Evolutionary conservation across 1,284 basidiomycete genomes (phyloP).

Genomic region (Moniliella sp.): DNA sequence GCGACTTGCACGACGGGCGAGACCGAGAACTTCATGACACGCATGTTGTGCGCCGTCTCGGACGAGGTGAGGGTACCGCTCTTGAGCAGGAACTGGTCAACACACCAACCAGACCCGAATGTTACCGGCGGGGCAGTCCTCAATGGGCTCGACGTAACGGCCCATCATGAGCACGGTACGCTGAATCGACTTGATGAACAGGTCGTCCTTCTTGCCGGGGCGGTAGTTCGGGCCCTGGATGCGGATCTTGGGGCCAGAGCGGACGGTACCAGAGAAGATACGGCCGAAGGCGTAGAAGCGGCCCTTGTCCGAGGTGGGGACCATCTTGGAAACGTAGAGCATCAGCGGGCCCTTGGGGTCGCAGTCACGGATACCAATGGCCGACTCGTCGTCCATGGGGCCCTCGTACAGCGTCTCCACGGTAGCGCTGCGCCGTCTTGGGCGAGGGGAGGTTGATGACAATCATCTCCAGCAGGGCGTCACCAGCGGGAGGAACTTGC

Average conservation of each 20-base stretch:
- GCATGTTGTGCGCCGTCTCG: conserved; percentile 99
- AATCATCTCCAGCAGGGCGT: conserved; percentile 98
- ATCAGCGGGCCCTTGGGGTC: conserved; percentile 90
- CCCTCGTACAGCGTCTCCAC: conserved; percentile 99
- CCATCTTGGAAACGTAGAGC: conserved; percentile 99
- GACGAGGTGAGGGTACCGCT: conserved; percentile 84
- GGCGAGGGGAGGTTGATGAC: conserved; percentile 86
- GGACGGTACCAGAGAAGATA: conserved; percentile 96
- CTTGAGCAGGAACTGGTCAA: conserved; percentile 98
- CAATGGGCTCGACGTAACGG: conserved; percentile 91
- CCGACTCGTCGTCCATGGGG: conserved; percentile 97
- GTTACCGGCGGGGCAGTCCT: conserved; percentile 97
- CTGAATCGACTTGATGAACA: conserved; percentile 94
- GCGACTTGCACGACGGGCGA: conserved; percentile 98
- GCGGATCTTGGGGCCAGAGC: conserved; percentile 90
- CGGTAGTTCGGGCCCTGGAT: conserved; percentile 98
- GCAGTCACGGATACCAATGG: conserved; percentile 94
- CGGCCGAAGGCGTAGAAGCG: conserved; percentile 99
- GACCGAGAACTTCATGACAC: conserved; percentile 76
- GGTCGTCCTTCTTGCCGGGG: conserved; percentile 95
- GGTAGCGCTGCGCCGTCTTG: conserved; percentile 85
- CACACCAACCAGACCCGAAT: conserved; percentile 97
- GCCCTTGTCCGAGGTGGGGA: conserved; percentile 97
- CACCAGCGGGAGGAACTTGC: conserved; percentile 97
- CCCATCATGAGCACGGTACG: conserved; percentile 99